Base-by-base conservation (phyloP, 306 rosid genomes). In the Crataegus laevigata region DNA sequence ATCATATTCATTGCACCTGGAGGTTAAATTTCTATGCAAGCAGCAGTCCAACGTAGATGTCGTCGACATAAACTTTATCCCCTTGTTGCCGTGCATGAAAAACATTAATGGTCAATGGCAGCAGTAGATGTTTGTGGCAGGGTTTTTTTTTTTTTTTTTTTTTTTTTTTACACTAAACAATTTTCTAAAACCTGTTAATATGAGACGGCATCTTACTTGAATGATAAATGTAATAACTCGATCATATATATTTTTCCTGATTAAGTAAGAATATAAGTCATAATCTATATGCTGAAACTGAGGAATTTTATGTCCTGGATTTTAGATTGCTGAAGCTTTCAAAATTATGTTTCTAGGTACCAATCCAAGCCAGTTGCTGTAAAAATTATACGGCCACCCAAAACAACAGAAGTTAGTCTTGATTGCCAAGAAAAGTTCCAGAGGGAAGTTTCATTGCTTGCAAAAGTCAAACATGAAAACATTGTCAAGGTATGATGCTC, bases 371-470 rank as follows among this genome's bases (percentile, higher is more conserved):
- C 78, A n/a, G 88, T 88, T 19, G 88, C 91, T 14, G 62, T 88
- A 18, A 90, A 90, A 81, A 29, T 78, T 57, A 38, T 88, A 34
- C 80, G 47, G 55, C 86, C 88, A 14, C 34, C 29, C 30, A 79
- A 15, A 74, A 73, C 84, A 54, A 51, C 76, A 11, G 59, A 78
- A 6, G 83, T 77, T 55, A 71, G 82, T 54, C 32, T 71, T 18
- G 85, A 81, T 42, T 54, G 69, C 13, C 83, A 80, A 81, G 87
- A 76, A n/a, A 86, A 50, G 42, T 88, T 88, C 69, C 88, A 86
- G 73, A 81, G 86, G 75, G 96, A 90, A 85, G 89, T 88, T 13
- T 69, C 59, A 5, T 36, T 86, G 76, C 84, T 84, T 22, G 59
- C 93, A 19, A 85, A 26, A 70, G 68, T 81, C 29, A 67, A 83